Evolutionary conservation across 2,329 filamentous ascomycete genomes (phyloP), one percentile per base, ranked within the genome.

Genomic region (Plectosphaerella cucumerina): DNA sequence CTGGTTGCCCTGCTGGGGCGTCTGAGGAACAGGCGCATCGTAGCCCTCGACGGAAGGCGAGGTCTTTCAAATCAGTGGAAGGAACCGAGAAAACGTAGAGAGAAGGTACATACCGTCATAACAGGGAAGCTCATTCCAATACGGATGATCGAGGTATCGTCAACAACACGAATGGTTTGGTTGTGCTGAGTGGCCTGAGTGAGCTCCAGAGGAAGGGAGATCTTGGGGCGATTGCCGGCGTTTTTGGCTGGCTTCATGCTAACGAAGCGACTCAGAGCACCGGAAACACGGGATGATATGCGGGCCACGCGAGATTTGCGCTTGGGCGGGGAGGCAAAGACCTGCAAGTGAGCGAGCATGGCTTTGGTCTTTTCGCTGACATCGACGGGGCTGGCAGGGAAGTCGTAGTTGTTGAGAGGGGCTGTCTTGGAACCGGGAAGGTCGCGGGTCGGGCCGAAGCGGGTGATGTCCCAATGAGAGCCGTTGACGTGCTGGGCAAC

Each of bases 331-430:
- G 67, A 62, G 50, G 70, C 72, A 6, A 70, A 55, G 12, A 61
- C 59, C 33, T 68, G 52, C 2, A 62, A 68, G 6, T 68, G 66
- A 11, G 68, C 64, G 21, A 72, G 55, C 68, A 72, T 72, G 12
- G 63, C 63, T 5, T 50, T 49, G 11, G 70, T 54, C 51, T 72
- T 71, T n/a, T 62, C 50, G 22, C 52, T 37, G 43, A 31, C 37
- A n/a, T 22, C 11, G 18, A 31, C n/a, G 12, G 20, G 22, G 23
- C 17, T 26, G 9, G 22, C 15, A 6, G 31, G 21, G 31, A 20
- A 31, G n/a, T 48, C 48, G 17, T 21, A 12, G n/a, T 17, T 39
- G 17, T 31, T 47, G 10, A 56, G 46, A 20, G 54, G 53, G 10
- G 34, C 48, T 5, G 54, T 55, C 21, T 43, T 53, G 23, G 54